phyloP scores from a whole-genome alignment of 208 protist genomes.

The Strigomonas culicis region DNA sequence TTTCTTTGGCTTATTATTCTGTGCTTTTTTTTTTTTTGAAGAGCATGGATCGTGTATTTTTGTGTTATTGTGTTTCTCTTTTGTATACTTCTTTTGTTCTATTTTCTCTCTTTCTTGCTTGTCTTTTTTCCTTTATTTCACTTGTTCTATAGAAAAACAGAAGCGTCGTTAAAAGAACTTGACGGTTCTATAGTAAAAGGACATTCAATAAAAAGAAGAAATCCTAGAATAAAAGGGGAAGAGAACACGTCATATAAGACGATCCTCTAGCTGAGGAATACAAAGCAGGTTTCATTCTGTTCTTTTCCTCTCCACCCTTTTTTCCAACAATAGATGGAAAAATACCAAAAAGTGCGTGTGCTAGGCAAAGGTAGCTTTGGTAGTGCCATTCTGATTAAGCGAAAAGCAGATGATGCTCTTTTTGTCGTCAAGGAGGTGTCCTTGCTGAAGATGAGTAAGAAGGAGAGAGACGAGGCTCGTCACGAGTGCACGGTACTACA shows the following conservation, averaged over 20 bases:
- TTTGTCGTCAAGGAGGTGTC: constrained; percentile 93
- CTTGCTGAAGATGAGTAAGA: constrained; percentile 75
- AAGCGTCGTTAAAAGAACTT: background rate
- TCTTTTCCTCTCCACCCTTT: constrained; percentile 6
- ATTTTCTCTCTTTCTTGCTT: constrained; percentile 3
- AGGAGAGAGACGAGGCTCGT: constrained; percentile 87
- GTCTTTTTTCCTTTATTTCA: constrained; percentile 1
- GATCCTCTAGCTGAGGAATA: no score
- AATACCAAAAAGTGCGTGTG: constrained; percentile 86
- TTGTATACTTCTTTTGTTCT: background rate
- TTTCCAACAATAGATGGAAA: constrained; percentile 60
- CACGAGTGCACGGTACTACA: constrained; percentile 84
- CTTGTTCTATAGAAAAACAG: background rate
- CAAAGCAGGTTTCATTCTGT: constrained; percentile 8
- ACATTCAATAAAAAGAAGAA: no score
- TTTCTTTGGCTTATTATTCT: background rate
- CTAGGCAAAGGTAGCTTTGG: constrained; percentile 93
- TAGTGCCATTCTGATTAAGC: constrained; percentile 89
- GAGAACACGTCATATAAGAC: no score
- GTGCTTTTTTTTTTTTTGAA: constrained; percentile 3
- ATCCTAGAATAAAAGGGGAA: no score
- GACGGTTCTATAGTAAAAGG: no score
- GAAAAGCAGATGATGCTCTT: constrained; percentile 69
- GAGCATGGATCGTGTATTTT: background rate
- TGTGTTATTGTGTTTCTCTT: background rate